phyloP scores from a whole-genome alignment of 345 rosid genomes.

The Gynandropsis gynandra region DNA sequence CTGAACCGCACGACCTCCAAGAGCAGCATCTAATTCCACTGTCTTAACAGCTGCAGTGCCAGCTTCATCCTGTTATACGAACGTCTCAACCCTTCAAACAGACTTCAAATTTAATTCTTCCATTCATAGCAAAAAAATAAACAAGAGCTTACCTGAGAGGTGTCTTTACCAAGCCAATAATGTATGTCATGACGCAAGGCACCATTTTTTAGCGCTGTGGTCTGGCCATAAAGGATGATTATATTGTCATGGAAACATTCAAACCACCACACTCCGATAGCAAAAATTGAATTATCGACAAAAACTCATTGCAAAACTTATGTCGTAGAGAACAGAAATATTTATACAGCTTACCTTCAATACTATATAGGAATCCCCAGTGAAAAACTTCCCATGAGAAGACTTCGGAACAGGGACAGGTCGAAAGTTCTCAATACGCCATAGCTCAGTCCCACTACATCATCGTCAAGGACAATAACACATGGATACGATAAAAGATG shows the following conservation, averaged over 20 bases:
- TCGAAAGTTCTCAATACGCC: constrained; percentile 88
- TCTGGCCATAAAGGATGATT: constrained; percentile 32
- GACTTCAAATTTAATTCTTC: neutral
- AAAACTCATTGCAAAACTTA: neutral
- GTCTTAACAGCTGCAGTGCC: constrained; percentile 94
- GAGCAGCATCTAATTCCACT: constrained; percentile 96
- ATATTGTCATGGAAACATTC: too few species aligned
- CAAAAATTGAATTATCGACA: neutral
- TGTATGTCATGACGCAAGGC: constrained; percentile 80
- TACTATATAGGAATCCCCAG: constrained; percentile 89
- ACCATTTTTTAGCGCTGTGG: constrained; percentile 69
- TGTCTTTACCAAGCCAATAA: constrained; percentile 91
- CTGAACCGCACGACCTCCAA: constrained; percentile 99
- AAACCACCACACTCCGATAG: too few species aligned
- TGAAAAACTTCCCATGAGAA: constrained; percentile 81
- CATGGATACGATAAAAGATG: constrained; percentile 6
- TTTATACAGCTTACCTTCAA: constrained; percentile 48
- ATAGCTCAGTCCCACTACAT: constrained; percentile 79
- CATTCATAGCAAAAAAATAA: neutral
- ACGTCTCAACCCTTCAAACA: neutral
- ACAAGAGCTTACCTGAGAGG: constrained; percentile 49
- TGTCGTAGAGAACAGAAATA: constrained; percentile 1
- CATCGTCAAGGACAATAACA: constrained; percentile 42
- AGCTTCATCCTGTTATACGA: constrained; percentile 67
- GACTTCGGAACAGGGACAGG: constrained; percentile 66